Evolutionary conservation across 1,284 basidiomycete genomes (phyloP).

Genomic region (Chalciporus sp.): DNA sequence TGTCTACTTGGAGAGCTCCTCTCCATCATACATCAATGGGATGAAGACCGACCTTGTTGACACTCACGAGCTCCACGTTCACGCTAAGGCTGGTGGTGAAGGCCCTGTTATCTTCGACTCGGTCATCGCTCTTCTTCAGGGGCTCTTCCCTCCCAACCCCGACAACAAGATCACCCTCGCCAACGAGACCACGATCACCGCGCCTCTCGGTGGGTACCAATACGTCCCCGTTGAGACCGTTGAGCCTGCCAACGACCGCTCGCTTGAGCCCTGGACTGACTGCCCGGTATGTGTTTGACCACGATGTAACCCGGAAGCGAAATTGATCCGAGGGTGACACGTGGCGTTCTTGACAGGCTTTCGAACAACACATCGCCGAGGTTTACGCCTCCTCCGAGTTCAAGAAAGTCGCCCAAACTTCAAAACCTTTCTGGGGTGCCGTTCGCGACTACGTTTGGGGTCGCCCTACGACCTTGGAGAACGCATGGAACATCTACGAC

Average conservation of each 20-base stretch:
- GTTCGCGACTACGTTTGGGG: constrained; percentile 72
- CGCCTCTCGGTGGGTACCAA: constrained; percentile 84
- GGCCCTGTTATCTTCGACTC: constrained; percentile 85
- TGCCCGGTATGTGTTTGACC: constrained; percentile 60
- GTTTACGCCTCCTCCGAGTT: constrained; percentile 66
- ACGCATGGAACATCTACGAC: constrained; percentile 79
- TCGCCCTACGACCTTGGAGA: constrained; percentile 65
- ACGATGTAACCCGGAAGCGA: not conserved
- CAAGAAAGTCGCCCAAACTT: constrained; percentile 56
- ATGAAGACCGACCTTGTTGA: constrained; percentile 69
- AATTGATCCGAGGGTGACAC: constrained; percentile 17
- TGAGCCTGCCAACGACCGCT: constrained; percentile 79
- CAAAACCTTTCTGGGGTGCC: constrained; percentile 65
- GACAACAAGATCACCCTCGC: constrained; percentile 74
- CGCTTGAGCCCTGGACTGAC: constrained; percentile 83
- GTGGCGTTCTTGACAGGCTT: constrained; percentile 43
- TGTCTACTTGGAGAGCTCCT: constrained; percentile 67
- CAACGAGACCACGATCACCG: constrained; percentile 72
- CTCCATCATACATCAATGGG: constrained; percentile 66
- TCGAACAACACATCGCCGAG: constrained; percentile 60
- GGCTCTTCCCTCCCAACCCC: constrained; percentile 74
- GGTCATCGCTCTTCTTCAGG: constrained; percentile 76
- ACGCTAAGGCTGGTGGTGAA: constrained; percentile 83
- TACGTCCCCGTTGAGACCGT: constrained; percentile 85
- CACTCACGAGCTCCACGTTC: constrained; percentile 70